These are phyloP conservation scores for Penicillium samsonianum DNA, from an alignment of 495 filamentous ascomycete species.

Conservation along the genomic window DNA sequence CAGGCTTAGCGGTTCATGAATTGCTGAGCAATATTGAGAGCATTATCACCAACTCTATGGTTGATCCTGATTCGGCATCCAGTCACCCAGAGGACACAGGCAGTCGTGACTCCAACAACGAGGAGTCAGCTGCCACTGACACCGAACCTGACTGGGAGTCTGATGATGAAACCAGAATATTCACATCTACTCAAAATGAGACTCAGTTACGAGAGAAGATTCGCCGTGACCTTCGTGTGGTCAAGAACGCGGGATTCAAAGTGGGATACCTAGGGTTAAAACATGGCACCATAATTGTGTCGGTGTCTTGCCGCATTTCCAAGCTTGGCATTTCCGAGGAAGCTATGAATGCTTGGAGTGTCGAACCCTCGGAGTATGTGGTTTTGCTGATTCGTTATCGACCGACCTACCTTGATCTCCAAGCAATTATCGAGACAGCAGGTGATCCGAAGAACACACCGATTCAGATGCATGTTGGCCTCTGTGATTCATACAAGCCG, in stretches of 20 bases:
- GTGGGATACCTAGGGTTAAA: conserved; percentile 63
- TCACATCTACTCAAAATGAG: conserved; percentile 30
- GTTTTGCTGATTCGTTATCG: conserved; percentile 74
- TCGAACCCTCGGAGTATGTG: conserved; percentile 67
- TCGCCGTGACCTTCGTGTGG: conserved; percentile 61
- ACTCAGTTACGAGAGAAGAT: conserved; percentile 38
- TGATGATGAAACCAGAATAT: conserved; percentile 36
- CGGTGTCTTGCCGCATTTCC: conserved; percentile 59
- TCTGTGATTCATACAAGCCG: conserved; percentile 54
- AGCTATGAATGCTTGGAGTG: conserved; percentile 74
- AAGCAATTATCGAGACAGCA: conserved; percentile 43
- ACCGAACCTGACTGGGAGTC: conserved; percentile 36
- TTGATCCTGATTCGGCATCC: conserved; percentile 17
- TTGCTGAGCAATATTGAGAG: conserved; percentile 44
- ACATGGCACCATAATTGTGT: conserved; percentile 60
- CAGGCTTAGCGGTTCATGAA: conserved; percentile 30
- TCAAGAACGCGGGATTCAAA: conserved; percentile 69
- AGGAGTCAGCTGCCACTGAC: conserved; percentile 16
- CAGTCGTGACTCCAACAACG: conserved; percentile 1
- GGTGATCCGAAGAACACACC: background rate
- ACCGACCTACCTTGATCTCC: conserved; percentile 56
- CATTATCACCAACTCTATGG: conserved; percentile 35
- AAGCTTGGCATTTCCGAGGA: conserved; percentile 78
- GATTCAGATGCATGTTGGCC: conserved; percentile 47
- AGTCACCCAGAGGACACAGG: conserved; percentile 5